These are phyloP conservation scores for Anaeramoeba flamelloides DNA, from an alignment of 78 protist species.

Conservation along the genomic window DNA sequence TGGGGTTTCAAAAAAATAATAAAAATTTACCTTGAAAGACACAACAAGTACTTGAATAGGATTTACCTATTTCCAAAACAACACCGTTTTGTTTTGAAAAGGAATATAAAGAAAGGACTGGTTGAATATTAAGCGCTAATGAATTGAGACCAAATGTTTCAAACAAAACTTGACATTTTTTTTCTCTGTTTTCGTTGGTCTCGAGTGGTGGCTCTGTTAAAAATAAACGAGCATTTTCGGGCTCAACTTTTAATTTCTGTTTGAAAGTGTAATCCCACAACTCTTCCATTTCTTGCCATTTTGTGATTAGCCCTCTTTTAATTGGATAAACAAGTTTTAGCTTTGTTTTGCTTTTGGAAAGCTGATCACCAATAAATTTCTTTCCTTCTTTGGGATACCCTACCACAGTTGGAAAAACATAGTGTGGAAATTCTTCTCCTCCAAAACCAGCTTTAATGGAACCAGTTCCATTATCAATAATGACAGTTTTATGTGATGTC, in stretches of 20 bases:
- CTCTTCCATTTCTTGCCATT: neutral
- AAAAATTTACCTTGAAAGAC: too few relatives aligned
- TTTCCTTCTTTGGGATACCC: too few relatives aligned
- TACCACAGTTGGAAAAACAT: too few relatives aligned
- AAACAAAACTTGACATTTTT: neutral
- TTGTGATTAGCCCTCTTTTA: neutral
- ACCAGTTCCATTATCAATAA: too few relatives aligned
- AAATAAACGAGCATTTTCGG: neutral
- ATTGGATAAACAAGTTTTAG: too few relatives aligned
- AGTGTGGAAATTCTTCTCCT: too few relatives aligned
- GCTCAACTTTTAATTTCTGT: neutral
- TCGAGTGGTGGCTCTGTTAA: neutral
- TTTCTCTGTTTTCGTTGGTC: neutral
- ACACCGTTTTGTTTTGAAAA: neutral
- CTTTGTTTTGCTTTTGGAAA: too few relatives aligned
- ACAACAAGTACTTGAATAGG: too few relatives aligned
- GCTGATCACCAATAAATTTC: too few relatives aligned
- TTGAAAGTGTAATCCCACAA: neutral
- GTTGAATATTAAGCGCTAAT: neutral
- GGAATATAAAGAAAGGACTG: neutral
- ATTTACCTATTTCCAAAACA: neutral
- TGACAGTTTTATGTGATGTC: too few relatives aligned
- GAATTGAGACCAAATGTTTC: neutral
- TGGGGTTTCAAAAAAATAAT: too few relatives aligned
- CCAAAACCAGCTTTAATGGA: too few relatives aligned